phyloP scores from a whole-genome alignment of 164 flowering plant species.

The Hamamelis virginiana region DNA sequence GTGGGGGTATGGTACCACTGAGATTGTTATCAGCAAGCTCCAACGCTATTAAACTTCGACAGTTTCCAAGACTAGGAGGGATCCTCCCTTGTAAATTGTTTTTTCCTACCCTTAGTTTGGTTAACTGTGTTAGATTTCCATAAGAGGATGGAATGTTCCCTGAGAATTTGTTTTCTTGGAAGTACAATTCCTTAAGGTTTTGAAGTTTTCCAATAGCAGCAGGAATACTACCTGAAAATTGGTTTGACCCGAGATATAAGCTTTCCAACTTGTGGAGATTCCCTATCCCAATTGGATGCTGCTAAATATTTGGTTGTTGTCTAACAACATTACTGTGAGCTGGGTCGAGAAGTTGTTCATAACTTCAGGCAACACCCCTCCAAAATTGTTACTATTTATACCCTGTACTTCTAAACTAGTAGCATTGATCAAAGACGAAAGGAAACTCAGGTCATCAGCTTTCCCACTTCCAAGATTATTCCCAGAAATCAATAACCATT shows the following conservation, averaged over 20 bases:
- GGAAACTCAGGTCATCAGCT: conserved; percentile 9
- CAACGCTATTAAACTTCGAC: background rate
- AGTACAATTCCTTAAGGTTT: background rate
- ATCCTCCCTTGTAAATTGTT: conserved; percentile 19
- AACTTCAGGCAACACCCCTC: conserved; percentile 16
- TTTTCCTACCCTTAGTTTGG: background rate
- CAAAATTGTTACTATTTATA: background rate
- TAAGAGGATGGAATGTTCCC: conserved; percentile 23
- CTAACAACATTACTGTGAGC: background rate
- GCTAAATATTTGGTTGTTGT: conserved; percentile 8
- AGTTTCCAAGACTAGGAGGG: conserved; percentile 20
- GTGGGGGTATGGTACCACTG: conserved; percentile 18
- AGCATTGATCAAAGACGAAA: conserved; percentile 14
- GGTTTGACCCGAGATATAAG: background rate
- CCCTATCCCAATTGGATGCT: conserved; percentile 10
- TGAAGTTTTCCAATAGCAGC: conserved; percentile 11
- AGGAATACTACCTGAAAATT: conserved; percentile 21
- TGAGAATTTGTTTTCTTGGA: conserved; percentile 8
- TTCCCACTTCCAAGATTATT: conserved; percentile 16
- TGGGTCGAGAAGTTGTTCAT: conserved; percentile 22
- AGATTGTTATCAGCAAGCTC: conserved; percentile 20
- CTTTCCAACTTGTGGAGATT: conserved; percentile 14
- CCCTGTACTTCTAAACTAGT: background rate
- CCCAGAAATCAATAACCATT: background rate
- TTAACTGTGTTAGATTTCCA: conserved; percentile 15